Conservation (phyloP, 176 grass and related monocot genomes). For the Hordeum marinum region DNA sequence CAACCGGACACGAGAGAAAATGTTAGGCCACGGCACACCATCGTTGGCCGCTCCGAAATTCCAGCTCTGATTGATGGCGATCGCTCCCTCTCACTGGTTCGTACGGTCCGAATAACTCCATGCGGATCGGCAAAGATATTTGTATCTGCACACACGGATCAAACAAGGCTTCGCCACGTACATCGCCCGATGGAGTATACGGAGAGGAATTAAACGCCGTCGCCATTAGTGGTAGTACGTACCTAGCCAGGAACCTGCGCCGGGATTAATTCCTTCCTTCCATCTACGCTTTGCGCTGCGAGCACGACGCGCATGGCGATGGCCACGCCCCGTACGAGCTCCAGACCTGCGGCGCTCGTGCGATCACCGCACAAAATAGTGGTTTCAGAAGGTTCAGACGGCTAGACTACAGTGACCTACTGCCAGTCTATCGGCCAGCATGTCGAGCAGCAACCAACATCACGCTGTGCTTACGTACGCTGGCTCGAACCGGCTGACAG, state of each 20-base stretch:
- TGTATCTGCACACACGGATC: too few relatives aligned
- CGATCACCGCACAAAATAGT: not conserved
- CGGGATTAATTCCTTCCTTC: not conserved
- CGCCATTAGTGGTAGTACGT: not conserved
- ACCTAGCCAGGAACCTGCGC: not conserved
- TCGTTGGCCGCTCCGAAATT: not conserved
- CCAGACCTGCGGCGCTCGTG: too few relatives aligned
- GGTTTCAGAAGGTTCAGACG: not conserved
- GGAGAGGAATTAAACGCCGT: not conserved
- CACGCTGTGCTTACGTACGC: not conserved
- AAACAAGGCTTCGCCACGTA: not conserved
- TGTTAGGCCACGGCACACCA: slow-evolving; percentile 25
- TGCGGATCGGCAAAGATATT: not conserved
- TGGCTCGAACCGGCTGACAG: not conserved
- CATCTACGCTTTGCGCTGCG: not conserved
- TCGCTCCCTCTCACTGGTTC: too few relatives aligned
- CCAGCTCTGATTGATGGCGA: slow-evolving; percentile 1
- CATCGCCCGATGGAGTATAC: not conserved
- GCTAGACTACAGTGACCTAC: not conserved
- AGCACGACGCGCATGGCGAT: not conserved
- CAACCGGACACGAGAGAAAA: too few relatives aligned
- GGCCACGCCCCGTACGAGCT: not conserved
- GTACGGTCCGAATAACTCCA: not conserved
- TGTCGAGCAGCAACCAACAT: too few relatives aligned
- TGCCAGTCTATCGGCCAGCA: not conserved